phyloP scores from a whole-genome alignment of 2,329 filamentous ascomycete species.

The Magnaporthales sp. region DNA sequence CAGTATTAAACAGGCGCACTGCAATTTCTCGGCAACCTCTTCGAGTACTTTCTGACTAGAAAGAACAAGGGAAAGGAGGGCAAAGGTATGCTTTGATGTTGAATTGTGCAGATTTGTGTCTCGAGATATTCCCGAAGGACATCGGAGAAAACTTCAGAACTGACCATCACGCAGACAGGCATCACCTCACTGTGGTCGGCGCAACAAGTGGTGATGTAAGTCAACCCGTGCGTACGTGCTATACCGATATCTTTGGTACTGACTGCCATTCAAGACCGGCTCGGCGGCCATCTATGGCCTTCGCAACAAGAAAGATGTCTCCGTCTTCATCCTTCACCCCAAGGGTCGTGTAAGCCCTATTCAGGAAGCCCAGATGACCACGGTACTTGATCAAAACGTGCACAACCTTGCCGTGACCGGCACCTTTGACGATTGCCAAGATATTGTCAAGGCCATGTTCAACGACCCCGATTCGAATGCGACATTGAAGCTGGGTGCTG shows the following conservation, averaged over 20 bases:
- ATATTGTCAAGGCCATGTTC: slow-evolving; percentile 91
- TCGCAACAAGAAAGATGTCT: slow-evolving; percentile 91
- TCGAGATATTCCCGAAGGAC: neutral
- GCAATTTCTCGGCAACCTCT: slow-evolving; percentile 93
- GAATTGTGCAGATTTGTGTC: neutral
- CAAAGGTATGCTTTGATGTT: slow-evolving; percentile 27
- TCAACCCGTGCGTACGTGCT: neutral
- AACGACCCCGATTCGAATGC: slow-evolving; percentile 77
- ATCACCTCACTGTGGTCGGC: slow-evolving; percentile 79
- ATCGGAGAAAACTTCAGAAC: neutral
- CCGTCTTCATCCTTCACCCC: slow-evolving; percentile 89
- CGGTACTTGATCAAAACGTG: slow-evolving; percentile 80
- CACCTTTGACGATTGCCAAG: slow-evolving; percentile 95
- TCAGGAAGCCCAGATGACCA: slow-evolving; percentile 97
- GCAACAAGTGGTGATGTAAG: slow-evolving; percentile 67
- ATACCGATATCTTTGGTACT: neutral
- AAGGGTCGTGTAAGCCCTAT: slow-evolving; percentile 85
- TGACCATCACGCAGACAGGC: slow-evolving; percentile 39
- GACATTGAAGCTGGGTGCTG: slow-evolving; percentile 76
- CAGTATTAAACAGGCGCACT: slow-evolving; percentile 43
- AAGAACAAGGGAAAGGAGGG: slow-evolving; percentile 63
- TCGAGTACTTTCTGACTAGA: slow-evolving; percentile 75
- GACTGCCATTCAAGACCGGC: slow-evolving; percentile 47
- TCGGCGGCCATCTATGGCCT: slow-evolving; percentile 95
- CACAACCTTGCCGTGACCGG: slow-evolving; percentile 86